These are phyloP conservation scores for Phytophthora macrochlamydospora DNA, from an alignment of 352 stramenopile species.

Conservation along the genomic window DNA sequence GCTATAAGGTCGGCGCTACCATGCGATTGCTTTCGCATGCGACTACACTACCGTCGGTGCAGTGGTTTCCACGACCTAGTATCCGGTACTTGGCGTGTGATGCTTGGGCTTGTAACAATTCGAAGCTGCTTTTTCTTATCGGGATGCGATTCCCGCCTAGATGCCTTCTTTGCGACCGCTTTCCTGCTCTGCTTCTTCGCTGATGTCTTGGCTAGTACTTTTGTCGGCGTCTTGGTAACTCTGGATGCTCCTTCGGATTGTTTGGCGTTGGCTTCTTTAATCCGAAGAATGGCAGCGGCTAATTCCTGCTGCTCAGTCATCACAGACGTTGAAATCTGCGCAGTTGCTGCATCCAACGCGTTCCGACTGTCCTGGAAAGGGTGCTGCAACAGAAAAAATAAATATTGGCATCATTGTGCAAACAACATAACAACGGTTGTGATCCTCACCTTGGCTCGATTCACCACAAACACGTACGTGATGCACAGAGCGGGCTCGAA, in stretches of 20 bases:
- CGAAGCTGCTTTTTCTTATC: neutral
- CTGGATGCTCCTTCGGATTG: neutral
- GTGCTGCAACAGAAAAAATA: slow-evolving; percentile 28
- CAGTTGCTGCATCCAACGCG: slow-evolving; percentile 21
- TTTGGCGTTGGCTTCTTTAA: slow-evolving; percentile 26
- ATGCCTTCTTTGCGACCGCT: neutral
- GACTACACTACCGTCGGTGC: neutral
- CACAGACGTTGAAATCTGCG: slow-evolving; percentile 11
- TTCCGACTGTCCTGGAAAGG: slow-evolving; percentile 38
- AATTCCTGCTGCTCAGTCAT: slow-evolving; percentile 30
- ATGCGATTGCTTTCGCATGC: neutral
- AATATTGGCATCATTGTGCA: neutral
- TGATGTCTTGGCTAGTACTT: neutral
- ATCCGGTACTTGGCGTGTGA: neutral
- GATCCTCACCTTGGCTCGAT: slow-evolving; percentile 66
- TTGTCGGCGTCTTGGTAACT: neutral
- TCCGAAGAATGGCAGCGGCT: slow-evolving; percentile 35
- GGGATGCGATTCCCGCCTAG: neutral
- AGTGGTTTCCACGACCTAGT: neutral
- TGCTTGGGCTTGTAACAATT: neutral
- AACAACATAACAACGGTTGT: neutral
- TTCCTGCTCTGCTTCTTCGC: neutral
- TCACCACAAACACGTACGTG: slow-evolving; percentile 89
- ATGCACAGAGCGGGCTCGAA: slow-evolving; percentile 85
- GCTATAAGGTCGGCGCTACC: neutral